Evolutionary conservation across 441 rosid genomes (phyloP).

Genomic region (Euphorbia corollata): DNA sequence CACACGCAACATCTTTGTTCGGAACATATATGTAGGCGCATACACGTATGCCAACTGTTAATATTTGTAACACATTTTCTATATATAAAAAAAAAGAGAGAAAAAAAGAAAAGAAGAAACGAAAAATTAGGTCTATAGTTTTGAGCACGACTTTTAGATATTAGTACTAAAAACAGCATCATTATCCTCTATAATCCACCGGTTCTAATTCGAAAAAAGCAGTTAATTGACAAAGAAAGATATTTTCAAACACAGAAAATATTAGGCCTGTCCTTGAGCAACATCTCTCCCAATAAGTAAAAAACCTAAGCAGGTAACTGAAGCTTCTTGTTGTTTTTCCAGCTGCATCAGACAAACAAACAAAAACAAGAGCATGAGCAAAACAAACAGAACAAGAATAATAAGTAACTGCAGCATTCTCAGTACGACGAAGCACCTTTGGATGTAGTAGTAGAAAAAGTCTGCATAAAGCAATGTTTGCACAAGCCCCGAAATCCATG

Average conservation of each 20-base stretch:
- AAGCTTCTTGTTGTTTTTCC: slow-evolving; percentile 86
- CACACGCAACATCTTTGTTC: no score
- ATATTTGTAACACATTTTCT: no score
- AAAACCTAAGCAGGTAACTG: slow-evolving; percentile 68
- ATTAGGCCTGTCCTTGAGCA: neutral
- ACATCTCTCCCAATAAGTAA: neutral
- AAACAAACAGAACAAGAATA: neutral
- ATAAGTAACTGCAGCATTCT: neutral
- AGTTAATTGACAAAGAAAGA: neutral
- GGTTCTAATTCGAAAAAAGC: neutral
- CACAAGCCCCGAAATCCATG: slow-evolving; percentile 70
- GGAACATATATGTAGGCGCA: no score
- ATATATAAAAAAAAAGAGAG: no score
- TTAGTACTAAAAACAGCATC: neutral
- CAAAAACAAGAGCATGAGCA: neutral
- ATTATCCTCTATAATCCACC: neutral
- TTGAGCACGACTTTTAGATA: neutral
- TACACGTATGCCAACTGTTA: no score
- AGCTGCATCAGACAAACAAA: slow-evolving; percentile 38
- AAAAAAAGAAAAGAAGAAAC: no score
- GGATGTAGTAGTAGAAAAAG: slow-evolving; percentile 83
- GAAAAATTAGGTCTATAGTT: no score
- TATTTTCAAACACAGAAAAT: neutral
- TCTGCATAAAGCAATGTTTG: slow-evolving; percentile 83
- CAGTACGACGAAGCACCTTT: slow-evolving; percentile 40